Conservation (phyloP, 1,284 basidiomycete species). For the Microbotryum silenes-acaulis region DNA sequence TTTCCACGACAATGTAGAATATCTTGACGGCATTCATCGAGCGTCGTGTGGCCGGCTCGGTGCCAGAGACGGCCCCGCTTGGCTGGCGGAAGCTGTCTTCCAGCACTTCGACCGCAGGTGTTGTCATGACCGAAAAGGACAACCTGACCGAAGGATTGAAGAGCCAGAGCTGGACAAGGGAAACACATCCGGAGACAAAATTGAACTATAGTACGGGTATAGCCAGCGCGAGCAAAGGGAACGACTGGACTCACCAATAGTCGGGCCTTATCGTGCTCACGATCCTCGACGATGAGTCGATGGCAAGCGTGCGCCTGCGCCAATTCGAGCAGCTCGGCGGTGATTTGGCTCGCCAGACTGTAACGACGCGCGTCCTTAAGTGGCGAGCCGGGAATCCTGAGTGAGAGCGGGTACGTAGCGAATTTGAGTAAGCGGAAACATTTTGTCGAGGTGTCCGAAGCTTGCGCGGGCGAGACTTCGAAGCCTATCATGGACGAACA, state of each 20-base stretch:
- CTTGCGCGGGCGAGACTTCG: slow-evolving; percentile 11
- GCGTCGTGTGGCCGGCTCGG: not conserved
- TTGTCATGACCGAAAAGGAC: slow-evolving; percentile 47
- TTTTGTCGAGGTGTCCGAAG: slow-evolving; percentile 1
- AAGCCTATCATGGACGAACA: slow-evolving; percentile 30
- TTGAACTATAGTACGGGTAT: not conserved
- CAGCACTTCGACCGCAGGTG: slow-evolving; percentile 3
- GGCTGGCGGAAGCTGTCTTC: not conserved
- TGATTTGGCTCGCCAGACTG: slow-evolving; percentile 25
- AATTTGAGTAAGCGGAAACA: slow-evolving; percentile 31
- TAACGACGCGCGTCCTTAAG: slow-evolving; percentile 1
- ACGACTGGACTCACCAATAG: slow-evolving; percentile 54
- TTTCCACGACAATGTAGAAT: slow-evolving; percentile 16
- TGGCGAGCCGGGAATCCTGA: not conserved
- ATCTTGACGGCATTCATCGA: slow-evolving; percentile 30
- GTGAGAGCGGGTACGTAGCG: slow-evolving; percentile 24
- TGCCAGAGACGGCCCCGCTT: not conserved
- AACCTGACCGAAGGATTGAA: slow-evolving; percentile 78
- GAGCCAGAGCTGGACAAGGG: slow-evolving; percentile 58
- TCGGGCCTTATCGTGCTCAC: slow-evolving; percentile 65
- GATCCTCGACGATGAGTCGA: slow-evolving; percentile 74
- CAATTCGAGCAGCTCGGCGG: slow-evolving; percentile 74
- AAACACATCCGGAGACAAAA: not conserved
- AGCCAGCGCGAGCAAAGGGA: not conserved
- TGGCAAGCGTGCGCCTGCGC: slow-evolving; percentile 81